A percentile compares a stretch with the other conserved stretches of the same genome.
phyloP scores from a whole-genome alignment of 208 protist genomes.

The Endotrypanum monterogeii region DNA sequence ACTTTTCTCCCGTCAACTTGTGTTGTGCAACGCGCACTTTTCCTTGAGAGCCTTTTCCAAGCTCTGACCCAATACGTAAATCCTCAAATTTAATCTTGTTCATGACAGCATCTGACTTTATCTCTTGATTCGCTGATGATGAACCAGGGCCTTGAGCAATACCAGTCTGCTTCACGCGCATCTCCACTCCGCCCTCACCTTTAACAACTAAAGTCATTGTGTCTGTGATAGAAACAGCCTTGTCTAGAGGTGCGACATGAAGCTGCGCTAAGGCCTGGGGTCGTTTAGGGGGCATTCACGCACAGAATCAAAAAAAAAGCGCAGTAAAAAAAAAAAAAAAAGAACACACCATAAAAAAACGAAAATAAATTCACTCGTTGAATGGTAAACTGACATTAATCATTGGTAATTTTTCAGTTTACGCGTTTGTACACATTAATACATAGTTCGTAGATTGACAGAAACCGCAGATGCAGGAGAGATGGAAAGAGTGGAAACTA shows the following conservation, averaged over 20 bases:
- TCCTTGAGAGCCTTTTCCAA: slow-evolving; percentile 89
- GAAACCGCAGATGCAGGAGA: not conserved
- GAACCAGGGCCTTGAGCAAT: slow-evolving; percentile 49
- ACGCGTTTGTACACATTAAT: not conserved
- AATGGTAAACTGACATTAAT: not conserved
- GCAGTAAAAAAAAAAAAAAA: not conserved
- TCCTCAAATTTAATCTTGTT: slow-evolving; percentile 90
- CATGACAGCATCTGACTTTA: slow-evolving; percentile 49
- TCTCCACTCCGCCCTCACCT: slow-evolving; percentile 78
- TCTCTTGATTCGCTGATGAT: slow-evolving; percentile 13
- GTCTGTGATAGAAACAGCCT: slow-evolving; percentile 87
- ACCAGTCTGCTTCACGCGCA: slow-evolving; percentile 89
- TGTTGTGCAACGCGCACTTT: slow-evolving; percentile 87
- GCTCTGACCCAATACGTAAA: slow-evolving; percentile 69
- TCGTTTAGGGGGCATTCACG: slow-evolving; percentile 79
- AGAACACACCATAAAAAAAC: not conserved
- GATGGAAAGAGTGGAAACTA: not conserved
- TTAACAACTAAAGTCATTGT: slow-evolving; percentile 91
- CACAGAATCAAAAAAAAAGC: not conserved
- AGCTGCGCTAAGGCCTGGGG: slow-evolving; percentile 67
- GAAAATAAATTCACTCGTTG: not conserved
- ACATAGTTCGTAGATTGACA: not conserved
- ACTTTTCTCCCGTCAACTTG: slow-evolving; percentile 68
- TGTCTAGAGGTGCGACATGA: slow-evolving; percentile 61
- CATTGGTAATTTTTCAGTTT: not conserved